Evolutionary conservation across 768 basidiomycete species (phyloP).

Genomic region (Leucosporidium creatinivorum): DNA sequence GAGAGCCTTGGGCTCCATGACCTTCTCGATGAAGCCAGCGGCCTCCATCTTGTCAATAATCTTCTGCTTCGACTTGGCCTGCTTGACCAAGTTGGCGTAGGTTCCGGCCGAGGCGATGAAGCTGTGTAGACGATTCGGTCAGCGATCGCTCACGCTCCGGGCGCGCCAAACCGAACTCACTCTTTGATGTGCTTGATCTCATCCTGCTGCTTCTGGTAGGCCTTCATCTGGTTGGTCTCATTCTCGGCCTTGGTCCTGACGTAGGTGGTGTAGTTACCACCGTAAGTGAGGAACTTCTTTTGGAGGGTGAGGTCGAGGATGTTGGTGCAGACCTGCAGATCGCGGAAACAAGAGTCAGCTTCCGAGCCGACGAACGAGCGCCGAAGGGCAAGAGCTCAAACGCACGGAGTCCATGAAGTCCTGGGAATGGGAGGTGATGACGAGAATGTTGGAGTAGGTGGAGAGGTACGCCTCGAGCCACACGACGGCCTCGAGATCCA

Average conservation of each 20-base stretch:
- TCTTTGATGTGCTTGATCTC: slow-evolving; percentile 96
- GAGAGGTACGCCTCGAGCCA: slow-evolving; percentile 98
- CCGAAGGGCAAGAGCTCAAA: not conserved
- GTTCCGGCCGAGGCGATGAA: slow-evolving; percentile 99
- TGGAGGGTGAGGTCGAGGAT: slow-evolving; percentile 90
- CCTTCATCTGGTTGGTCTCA: slow-evolving; percentile 99
- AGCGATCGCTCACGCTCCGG: not conserved
- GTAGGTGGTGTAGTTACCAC: slow-evolving; percentile 94
- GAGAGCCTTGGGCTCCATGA: slow-evolving; percentile 65
- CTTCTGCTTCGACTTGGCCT: slow-evolving; percentile 99
- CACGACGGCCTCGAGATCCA: slow-evolving; percentile 90
- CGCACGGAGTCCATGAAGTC: slow-evolving; percentile 88
- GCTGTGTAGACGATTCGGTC: slow-evolving; percentile 46
- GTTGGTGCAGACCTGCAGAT: slow-evolving; percentile 72
- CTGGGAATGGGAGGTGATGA: slow-evolving; percentile 96
- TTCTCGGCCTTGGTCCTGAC: slow-evolving; percentile 94
- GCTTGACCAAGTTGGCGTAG: slow-evolving; percentile 95
- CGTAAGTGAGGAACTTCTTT: slow-evolving; percentile 69
- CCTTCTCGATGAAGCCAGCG: slow-evolving; percentile 87
- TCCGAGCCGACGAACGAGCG: slow-evolving; percentile 15
- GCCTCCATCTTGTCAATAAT: slow-evolving; percentile 99
- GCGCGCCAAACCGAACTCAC: no score
- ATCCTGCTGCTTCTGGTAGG: slow-evolving; percentile 95
- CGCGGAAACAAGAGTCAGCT: slow-evolving; percentile 2
- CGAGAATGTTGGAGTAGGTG: slow-evolving; percentile 97